These are phyloP conservation scores for Schizothecium vesticola DNA, from an alignment of 495 filamentous ascomycete genomes.

Conservation along the genomic window DNA sequence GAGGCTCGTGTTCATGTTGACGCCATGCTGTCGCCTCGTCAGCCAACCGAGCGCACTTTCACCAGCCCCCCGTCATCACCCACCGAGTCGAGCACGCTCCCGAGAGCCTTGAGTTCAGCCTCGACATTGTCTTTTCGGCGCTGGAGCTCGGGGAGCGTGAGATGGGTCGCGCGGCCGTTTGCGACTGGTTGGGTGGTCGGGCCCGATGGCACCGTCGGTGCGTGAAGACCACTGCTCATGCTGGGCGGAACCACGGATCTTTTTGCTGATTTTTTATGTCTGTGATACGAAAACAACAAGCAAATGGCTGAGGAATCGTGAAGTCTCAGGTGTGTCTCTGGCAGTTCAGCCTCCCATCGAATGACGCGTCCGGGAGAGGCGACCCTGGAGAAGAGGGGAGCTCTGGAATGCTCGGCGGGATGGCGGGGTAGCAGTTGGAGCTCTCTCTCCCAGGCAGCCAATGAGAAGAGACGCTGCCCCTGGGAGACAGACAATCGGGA, in stretches of 20 bases:
- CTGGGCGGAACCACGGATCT: slow-evolving; percentile 1
- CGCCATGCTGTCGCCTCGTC: slow-evolving; percentile 62
- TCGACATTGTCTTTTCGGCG: slow-evolving; percentile 76
- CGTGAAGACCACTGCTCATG: slow-evolving; percentile 53
- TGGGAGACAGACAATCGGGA: slow-evolving; percentile 1
- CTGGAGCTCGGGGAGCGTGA: slow-evolving; percentile 55
- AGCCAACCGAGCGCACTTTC: slow-evolving; percentile 4
- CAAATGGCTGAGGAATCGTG: not conserved
- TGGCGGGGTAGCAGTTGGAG: slow-evolving; percentile 14
- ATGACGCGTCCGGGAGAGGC: slow-evolving; percentile 20
- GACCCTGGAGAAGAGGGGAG: slow-evolving; percentile 1
- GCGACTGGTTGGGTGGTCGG: slow-evolving; percentile 48
- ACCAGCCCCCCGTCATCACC: slow-evolving; percentile 22
- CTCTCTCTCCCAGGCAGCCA: not conserved
- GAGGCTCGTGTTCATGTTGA: slow-evolving; percentile 85
- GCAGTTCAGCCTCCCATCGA: slow-evolving; percentile 22
- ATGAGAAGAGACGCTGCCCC: not conserved
- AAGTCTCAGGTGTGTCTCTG: not conserved
- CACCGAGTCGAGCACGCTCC: slow-evolving; percentile 83
- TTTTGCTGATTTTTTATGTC: not conserved
- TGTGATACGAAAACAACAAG: not conserved
- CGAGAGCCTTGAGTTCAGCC: slow-evolving; percentile 74
- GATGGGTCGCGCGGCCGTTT: slow-evolving; percentile 52
- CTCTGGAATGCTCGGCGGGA: slow-evolving; percentile 10
- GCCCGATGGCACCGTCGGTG: slow-evolving; percentile 69